Percentiles rank a stretch among this genome's conserved stretches.
Conservation (phyloP, 176 grass and related monocot species). For the Thinopyrum elongatum region DNA sequence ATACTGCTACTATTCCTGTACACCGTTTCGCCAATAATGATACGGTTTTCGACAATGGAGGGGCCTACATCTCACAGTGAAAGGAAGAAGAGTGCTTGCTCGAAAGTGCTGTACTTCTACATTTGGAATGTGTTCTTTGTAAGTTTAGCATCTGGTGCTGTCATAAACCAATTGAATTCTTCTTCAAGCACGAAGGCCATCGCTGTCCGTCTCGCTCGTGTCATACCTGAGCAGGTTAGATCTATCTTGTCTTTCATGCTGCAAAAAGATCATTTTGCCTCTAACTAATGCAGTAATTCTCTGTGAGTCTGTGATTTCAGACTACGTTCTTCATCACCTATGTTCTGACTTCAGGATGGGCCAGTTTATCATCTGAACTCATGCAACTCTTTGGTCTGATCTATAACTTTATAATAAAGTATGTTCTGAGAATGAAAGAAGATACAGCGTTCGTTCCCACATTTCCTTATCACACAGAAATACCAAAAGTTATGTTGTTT, state of each 20-base stretch:
- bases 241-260: conserved; percentile 15
- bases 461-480: conserved; percentile 92
- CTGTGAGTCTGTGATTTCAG: conserved; percentile 46
- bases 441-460: conserved; percentile 59
- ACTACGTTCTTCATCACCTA: conserved; percentile 97
- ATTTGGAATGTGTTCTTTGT: conserved; percentile 97
- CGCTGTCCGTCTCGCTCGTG: conserved; percentile 68
- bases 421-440: conserved; percentile 60
- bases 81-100: conserved; percentile 95
- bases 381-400: conserved; percentile 85
- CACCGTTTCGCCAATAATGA: conserved; percentile 77
- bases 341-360: conserved; percentile 97
- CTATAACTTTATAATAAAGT: conserved; percentile 79
- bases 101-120: conserved; percentile 85
- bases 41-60: conserved; percentile 84
- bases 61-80: conserved; percentile 85
- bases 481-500: conserved; percentile 84
- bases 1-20: conserved; percentile 77
- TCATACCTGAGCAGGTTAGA: conserved; percentile 75
- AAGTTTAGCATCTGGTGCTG: conserved; percentile 80
- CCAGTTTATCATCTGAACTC: conserved; percentile 86
- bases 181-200: conserved; percentile 75
- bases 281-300: background rate
- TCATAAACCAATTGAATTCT: conserved; percentile 70
- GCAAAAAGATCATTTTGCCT: background rate